These are phyloP conservation scores for Medicago lupulina DNA, from an alignment of 306 rosid genomes.

Conservation along the genomic window DNA sequence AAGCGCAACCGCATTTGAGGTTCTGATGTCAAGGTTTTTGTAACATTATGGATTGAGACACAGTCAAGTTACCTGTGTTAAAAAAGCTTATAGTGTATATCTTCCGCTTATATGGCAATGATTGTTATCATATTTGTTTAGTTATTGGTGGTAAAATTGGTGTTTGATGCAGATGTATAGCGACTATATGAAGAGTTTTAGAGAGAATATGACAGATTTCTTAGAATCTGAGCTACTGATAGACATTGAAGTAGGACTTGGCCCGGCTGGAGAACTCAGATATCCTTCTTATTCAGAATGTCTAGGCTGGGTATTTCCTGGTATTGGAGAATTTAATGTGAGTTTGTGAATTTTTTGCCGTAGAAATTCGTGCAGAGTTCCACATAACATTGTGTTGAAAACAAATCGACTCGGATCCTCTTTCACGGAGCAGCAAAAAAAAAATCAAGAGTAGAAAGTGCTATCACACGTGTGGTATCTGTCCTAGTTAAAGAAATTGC, in stretches of 20 bases:
- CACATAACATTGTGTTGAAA: not conserved
- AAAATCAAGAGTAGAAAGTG: too few species aligned
- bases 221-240: conserved; percentile 70
- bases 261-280: conserved; percentile 95
- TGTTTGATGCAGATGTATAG: conserved; percentile 59
- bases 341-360: conserved; percentile 31
- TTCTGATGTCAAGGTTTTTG: not conserved
- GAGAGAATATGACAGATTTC: conserved; percentile 76
- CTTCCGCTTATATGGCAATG: not conserved
- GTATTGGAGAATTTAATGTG: conserved; percentile 98
- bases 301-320: conserved; percentile 87
- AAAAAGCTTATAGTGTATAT: too few species aligned
- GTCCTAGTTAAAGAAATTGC: too few species aligned
- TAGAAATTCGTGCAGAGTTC: not conserved
- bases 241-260: conserved; percentile 94
- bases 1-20: not conserved
- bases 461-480: too few species aligned
- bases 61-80: too few species aligned
- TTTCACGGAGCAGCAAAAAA: too few species aligned
- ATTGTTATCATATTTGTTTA: conserved; percentile 15
- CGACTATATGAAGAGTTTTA: conserved; percentile 82
- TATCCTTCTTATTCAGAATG: conserved; percentile 70
- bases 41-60: not conserved
- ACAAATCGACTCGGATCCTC: not conserved
- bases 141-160: conserved; percentile 9